Base-by-base conservation (phyloP, 495 filamentous ascomycete species). In the Alectoria sarmentosa region DNA sequence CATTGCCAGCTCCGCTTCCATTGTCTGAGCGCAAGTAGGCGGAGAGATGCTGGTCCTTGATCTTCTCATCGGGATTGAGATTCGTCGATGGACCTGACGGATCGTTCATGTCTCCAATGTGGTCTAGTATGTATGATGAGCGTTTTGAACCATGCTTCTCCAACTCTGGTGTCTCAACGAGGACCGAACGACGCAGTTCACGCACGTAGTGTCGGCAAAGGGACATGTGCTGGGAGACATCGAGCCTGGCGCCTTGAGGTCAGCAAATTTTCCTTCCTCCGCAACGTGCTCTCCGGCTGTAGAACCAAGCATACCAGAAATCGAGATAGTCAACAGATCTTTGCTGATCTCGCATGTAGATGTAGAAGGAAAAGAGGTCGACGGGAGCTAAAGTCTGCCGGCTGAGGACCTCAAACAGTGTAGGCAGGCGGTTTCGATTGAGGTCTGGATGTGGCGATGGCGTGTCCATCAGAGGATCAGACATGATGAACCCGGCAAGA, bases 261-360 rank as follows among this genome's bases (percentile, higher is more conserved):
- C 44, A 38, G 54, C 55, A 38, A 61, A 64, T 66, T 59, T 63
- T 15, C 26, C 11, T 14, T 17, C 21, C 23, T 63, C n/a, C 10
- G 32, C 28, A 26, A 32, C 28, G 14, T 48, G 21, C 19, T 39
- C 41, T 28, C 59, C 54, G 66, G 54, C 28, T 49, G 10, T 32
- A 17, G 54, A 56, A 56, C 9, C 2, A 56, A 46, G 57, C 80
- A 32, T 79, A 98, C 94, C 95, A 99, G 76, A 99, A 99, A 74
- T 99, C 94, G 19, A 99, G 80, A 70, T 98, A 98, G 71, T 99
- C 94, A 13, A 99, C 92, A 6, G 93, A 96, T 73, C 93, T 85
- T 73, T 98, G 92, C 77, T 97, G 92, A 74, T 99, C 95, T 63
- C 94, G 84, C 94, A 99, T 99, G 76, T 96, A 99, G 70, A 99